A percentile compares a stretch with the other conserved stretches of the same genome.
Evolutionary conservation across 108 stramenopile species (phyloP).

Genomic region (Nannochloropsis salina): DNA sequence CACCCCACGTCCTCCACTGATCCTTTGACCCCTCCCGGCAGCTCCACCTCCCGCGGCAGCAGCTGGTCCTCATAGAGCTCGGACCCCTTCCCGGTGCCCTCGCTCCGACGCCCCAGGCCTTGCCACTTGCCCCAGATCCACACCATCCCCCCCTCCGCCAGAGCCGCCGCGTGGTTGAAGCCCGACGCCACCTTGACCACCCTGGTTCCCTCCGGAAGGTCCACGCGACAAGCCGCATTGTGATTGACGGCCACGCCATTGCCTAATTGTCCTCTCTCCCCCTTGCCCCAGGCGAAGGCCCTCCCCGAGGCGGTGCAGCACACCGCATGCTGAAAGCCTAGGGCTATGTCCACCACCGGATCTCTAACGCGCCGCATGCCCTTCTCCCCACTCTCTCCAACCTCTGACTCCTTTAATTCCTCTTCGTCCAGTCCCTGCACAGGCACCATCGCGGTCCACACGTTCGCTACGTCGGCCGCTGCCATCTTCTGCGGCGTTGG

Average conservation of each 20-base stretch:
- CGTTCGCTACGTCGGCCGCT: background rate
- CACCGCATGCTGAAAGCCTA: background rate
- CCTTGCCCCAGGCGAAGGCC: background rate
- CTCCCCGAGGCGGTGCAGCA: background rate
- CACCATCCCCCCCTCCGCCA: background rate
- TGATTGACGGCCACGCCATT: background rate
- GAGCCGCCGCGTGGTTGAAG: background rate
- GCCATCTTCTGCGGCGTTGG: background rate
- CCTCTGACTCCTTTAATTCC: background rate
- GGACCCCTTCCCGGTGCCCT: background rate
- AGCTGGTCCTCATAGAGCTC: background rate
- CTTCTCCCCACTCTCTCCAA: background rate
- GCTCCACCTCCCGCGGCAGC: background rate
- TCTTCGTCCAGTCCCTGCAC: background rate
- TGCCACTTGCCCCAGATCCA: slow-evolving; percentile 4
- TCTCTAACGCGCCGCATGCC: background rate
- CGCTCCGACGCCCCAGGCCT: background rate
- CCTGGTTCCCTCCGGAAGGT: background rate
- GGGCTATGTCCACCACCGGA: background rate
- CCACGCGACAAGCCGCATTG: background rate
- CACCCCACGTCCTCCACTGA: background rate
- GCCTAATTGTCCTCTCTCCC: background rate
- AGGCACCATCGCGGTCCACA: background rate
- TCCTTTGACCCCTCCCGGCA: background rate
- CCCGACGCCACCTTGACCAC: background rate